Base-by-base conservation (phyloP, 2,329 filamentous ascomycete genomes). In the Fusarium austroafricanum region DNA sequence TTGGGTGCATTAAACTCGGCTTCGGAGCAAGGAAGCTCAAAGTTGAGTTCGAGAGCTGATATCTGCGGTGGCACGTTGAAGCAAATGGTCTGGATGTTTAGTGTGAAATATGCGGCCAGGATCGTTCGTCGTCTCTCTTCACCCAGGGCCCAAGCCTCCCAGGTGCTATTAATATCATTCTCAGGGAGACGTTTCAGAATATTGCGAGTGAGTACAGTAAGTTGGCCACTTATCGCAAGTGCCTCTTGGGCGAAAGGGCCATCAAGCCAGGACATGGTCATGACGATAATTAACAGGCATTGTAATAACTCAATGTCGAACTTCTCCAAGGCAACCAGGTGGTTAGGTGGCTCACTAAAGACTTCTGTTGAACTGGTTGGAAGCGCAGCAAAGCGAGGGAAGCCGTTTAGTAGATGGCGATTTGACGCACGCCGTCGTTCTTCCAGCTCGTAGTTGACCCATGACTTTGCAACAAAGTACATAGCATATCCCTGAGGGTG, bases 191-290 rank as follows among this genome's bases (percentile, higher is more conserved):
- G 49, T 14, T 51, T 51, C 3, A 44, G 15, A 7, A 47, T 17
- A 9, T 54, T 29, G 15, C 51, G 51, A 5, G 31, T 47, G 14
- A 54, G 40, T 6, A 20, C 5, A 20, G 40, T 47, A 12, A 54
- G 7, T 14, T 54, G 40, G 9, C 51, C 35, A 28, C 40, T 35
- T 40, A 54, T 54, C 18, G 40, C 21, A 6, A 54, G 42, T 14
- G 51, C 51, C 4, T 54, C 51, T 12, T 47, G 17, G 11, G 42
- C 29, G 9, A 54, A 20, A 4, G 51, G 29, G 3, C 42, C 21
- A 5, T 54, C 51, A 3, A 46, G 29, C 51, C 51, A 54, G 7
- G 51, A 54, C 51, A 54, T 54, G 14, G 51, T 47, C 51, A 54
- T 54, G 8, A 54, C 40, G 2, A 43, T 29, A 49, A 54, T 46